Evolutionary conservation across 139 green algal genomes (phyloP), one percentile per base, ranked within the genome.

Genomic region (Zygnema circumcarinatum): DNA sequence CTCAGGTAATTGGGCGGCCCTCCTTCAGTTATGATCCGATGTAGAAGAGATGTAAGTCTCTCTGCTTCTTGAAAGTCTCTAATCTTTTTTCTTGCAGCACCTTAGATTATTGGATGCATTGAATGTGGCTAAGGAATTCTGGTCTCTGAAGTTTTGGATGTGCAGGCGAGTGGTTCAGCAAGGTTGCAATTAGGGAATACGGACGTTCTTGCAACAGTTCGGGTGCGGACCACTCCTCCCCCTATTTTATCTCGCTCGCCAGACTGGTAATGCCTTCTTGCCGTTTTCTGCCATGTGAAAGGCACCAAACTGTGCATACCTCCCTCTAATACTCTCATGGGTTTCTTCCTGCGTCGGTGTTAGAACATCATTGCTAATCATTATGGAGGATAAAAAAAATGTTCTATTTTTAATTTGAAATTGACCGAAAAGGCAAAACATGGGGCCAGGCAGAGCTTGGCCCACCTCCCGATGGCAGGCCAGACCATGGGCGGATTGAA

Each of bases 171-270:
- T 0, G 95, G 95, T 20, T 98, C 95, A 7, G 91, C 95, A 7
- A 74, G 95, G 0, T 73, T 97, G 2, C 87, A 79, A 11, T 38
- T 98, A 11, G 95, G 95, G 3, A 74, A 79, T 21, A 98, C 95
- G 0, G 95, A 98, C 62, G 94, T 98, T 1, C 81, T 98, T 38
- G 94, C 95, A 2, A 94, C 86, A 32, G 93, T 98, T 16, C 97
- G 97, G 95, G 95, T 94, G 83, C 22, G 83, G 42, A 21, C n/a
- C 32, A 29, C n/a, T 85, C 47, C 73, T 80, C 73, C 67, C 73
- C 22, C 29, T 22, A 22, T 80, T 22, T 22, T 80, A 22, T 80
- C 33, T 80, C 31, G 42, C 73, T 80, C 73, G 22, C 67, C 33
- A 22, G 22, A 80, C n/a, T n/a, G n/a, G n/a, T n/a, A n/a, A n/a